Percentiles rank a stretch among this genome's conserved stretches.
phyloP scores from a whole-genome alignment of 371 early-diverging fungal genomes.

The Rhizopus sp. region DNA sequence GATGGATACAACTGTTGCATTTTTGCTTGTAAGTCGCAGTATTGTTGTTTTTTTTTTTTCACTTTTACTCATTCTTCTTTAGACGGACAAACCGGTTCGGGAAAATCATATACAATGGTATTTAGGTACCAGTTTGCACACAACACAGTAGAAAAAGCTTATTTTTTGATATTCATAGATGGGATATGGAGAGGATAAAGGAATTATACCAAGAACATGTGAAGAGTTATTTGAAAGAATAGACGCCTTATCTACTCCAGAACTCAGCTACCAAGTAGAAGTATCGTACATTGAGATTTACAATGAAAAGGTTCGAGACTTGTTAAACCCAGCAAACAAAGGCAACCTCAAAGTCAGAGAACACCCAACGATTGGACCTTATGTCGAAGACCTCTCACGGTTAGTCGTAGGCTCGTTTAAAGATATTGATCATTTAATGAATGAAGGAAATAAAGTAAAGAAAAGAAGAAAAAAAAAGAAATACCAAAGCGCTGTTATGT shows the following conservation, averaged over 20 bases:
- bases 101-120: conserved; percentile 81
- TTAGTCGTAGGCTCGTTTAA: conserved; percentile 75
- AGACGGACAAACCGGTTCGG: conserved; percentile 86
- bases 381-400: conserved; percentile 87
- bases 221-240: conserved; percentile 74
- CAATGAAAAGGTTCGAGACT: conserved; percentile 88
- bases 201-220: conserved; percentile 83
- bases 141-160: conserved; percentile 3
- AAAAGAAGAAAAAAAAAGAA: too few species aligned
- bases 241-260: conserved; percentile 34
- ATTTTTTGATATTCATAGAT: conserved; percentile 30
- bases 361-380: conserved; percentile 86
- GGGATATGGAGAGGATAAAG: conserved; percentile 73
- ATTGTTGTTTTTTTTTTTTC: not conserved
- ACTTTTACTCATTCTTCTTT: conserved; percentile 4
- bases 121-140: conserved; percentile 9
- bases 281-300: conserved; percentile 85
- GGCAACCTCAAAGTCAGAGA: conserved; percentile 81
- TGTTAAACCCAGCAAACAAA: conserved; percentile 77
- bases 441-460: conserved; percentile 79
- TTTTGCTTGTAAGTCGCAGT: conserved; percentile 68
- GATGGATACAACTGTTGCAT: conserved; percentile 87
- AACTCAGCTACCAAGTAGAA: conserved; percentile 67
- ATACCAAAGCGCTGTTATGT: not conserved
- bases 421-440: conserved; percentile 78